Evolutionary conservation across 805 yeast genomes (phyloP).

Genomic region (Saccharomycopsis vini): DNA sequence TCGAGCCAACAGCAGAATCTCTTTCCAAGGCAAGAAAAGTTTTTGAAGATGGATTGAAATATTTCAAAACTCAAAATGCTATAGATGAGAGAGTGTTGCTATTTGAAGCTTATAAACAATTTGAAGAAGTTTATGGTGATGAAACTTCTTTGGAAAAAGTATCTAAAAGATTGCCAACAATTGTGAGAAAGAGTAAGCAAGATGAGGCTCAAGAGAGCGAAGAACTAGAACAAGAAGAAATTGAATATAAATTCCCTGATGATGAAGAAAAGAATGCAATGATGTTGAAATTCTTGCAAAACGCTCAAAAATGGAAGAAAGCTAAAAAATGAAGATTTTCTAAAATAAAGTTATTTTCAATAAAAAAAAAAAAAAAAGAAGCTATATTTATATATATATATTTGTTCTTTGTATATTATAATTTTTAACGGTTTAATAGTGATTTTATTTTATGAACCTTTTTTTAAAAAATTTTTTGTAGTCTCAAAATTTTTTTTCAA

Average conservation of each 20-base stretch:
- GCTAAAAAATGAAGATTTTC: not conserved
- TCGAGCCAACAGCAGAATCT: conserved; percentile 43
- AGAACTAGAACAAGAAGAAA: conserved; percentile 47
- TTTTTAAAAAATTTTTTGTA: too few relatives aligned
- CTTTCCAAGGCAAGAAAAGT: conserved; percentile 41
- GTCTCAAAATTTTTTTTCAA: too few relatives aligned
- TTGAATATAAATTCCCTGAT: conserved; percentile 62
- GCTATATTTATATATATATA: too few relatives aligned
- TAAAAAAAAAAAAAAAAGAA: too few relatives aligned
- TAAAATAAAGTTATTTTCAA: too few relatives aligned
- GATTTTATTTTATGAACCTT: too few relatives aligned
- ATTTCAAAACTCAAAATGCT: conserved; percentile 31
- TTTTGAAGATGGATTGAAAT: conserved; percentile 44
- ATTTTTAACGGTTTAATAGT: too few relatives aligned
- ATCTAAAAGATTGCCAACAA: conserved; percentile 42
- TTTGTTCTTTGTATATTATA: too few relatives aligned
- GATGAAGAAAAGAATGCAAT: conserved; percentile 31
- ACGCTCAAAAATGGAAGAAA: conserved; percentile 16
- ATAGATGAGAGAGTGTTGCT: conserved; percentile 42
- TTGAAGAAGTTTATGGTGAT: conserved; percentile 58
- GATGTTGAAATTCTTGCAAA: conserved; percentile 20
- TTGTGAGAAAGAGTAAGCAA: conserved; percentile 32
- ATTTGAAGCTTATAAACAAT: conserved; percentile 52
- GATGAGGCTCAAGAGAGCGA: too few relatives aligned
- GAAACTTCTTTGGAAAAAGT: conserved; percentile 30